Evolutionary conservation across 2,329 filamentous ascomycete genomes (phyloP).

Genomic region (Sclerotinia glacialis): DNA sequence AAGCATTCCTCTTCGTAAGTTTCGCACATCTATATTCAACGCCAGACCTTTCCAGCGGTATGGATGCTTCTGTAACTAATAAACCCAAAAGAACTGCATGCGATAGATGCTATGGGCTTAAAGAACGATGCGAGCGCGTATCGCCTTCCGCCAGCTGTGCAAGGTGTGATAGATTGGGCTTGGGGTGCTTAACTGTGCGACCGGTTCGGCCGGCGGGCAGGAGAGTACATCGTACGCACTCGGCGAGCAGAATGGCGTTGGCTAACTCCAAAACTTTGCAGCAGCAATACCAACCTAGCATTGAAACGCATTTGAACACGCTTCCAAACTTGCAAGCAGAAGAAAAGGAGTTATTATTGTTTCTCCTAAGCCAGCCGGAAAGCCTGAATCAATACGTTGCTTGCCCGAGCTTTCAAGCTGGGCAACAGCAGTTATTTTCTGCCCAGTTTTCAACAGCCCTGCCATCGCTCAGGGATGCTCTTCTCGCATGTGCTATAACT

Average conservation of each 20-base stretch:
- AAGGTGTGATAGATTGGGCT: not conserved
- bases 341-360: not conserved
- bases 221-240: not conserved
- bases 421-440: not conserved
- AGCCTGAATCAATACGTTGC: not conserved
- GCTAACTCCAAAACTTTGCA: not conserved
- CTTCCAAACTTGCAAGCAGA: not conserved
- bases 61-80: not conserved
- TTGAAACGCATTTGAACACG: not conserved
- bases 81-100: not conserved
- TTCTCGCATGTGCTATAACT: constrained; percentile 34
- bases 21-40: not conserved
- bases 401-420: constrained; percentile 5
- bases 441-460: not conserved
- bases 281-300: not conserved
- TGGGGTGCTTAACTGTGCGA: not conserved
- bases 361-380: not conserved
- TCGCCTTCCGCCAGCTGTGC: not conserved
- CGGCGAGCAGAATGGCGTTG: not conserved
- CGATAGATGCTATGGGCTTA: constrained; percentile 1
- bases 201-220: not conserved
- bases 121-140: constrained; percentile 2
- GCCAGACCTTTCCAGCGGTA: not conserved
- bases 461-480: constrained; percentile 33
- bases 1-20: not conserved